phyloP scores from a whole-genome alignment of 2,329 filamentous ascomycete genomes.

The Sarocladium kiliense region DNA sequence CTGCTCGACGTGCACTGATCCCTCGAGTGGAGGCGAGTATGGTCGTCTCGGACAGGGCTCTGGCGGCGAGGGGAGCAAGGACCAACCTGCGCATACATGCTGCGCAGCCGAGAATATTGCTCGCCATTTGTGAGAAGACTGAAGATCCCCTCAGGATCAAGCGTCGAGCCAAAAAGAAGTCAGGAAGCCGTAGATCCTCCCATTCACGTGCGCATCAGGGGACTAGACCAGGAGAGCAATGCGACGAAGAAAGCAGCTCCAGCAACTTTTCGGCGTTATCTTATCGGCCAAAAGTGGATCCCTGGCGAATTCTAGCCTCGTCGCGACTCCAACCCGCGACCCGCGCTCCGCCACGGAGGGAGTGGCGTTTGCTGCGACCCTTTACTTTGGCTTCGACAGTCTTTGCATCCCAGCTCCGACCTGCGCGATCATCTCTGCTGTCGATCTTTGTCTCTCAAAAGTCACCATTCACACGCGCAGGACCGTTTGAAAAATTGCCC shows the following conservation, averaged over 20 bases:
- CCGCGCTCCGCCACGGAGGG: not conserved
- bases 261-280: slow-evolving; percentile 1
- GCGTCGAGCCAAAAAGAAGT: not conserved
- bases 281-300: not conserved
- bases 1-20: not conserved
- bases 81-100: slow-evolving; percentile 21
- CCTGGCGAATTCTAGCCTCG: not conserved
- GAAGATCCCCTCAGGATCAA: no score
- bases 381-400: not conserved
- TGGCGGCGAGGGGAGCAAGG: not conserved
- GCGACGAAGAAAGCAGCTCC: not conserved
- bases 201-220: not conserved
- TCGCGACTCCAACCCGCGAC: slow-evolving; percentile 1
- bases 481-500: no score
- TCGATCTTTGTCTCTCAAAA: no score
- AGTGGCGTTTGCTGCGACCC: not conserved
- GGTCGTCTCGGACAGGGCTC: not conserved
- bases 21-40: not conserved
- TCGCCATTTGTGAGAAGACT: slow-evolving; percentile 16
- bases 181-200: not conserved
- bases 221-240: not conserved
- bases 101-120: slow-evolving; percentile 21
- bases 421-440: no score
- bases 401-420: not conserved
- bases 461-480: no score